Conservation (phyloP, 306 rosid species). For the Cucumis cinereus region DNA sequence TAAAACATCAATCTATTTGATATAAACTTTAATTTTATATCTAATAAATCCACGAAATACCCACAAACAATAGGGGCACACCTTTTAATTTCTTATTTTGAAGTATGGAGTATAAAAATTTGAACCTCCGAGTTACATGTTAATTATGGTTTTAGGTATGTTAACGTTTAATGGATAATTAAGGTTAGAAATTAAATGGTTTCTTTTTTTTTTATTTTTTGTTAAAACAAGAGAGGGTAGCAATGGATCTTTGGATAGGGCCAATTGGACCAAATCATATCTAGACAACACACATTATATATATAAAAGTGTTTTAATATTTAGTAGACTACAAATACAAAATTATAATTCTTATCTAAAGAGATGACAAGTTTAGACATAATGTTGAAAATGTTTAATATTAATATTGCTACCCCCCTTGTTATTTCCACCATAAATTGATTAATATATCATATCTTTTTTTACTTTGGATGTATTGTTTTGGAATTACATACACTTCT, state of each 20-base stretch:
- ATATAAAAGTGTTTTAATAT: background rate
- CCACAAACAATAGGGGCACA: no score
- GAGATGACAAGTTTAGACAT: background rate
- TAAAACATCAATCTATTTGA: no score
- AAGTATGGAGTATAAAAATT: no score
- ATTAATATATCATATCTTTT: background rate
- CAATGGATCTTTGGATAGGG: background rate
- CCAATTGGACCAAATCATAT: background rate
- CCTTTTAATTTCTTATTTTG: no score
- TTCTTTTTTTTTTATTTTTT: background rate
- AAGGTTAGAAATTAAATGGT: background rate
- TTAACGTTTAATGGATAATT: background rate
- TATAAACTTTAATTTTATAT: no score
- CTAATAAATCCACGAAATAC: no score
- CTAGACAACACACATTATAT: background rate
- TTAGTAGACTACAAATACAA: background rate
- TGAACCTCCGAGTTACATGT: no score
- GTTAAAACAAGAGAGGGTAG: background rate
- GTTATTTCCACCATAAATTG: background rate
- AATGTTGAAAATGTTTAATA: no score
- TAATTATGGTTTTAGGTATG: background rate
- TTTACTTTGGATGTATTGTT: background rate
- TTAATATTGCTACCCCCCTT: background rate
- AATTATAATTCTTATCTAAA: background rate
- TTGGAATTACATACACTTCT: background rate